Conservation (phyloP, 345 rosid genomes). For the Salix arbutifolia region DNA sequence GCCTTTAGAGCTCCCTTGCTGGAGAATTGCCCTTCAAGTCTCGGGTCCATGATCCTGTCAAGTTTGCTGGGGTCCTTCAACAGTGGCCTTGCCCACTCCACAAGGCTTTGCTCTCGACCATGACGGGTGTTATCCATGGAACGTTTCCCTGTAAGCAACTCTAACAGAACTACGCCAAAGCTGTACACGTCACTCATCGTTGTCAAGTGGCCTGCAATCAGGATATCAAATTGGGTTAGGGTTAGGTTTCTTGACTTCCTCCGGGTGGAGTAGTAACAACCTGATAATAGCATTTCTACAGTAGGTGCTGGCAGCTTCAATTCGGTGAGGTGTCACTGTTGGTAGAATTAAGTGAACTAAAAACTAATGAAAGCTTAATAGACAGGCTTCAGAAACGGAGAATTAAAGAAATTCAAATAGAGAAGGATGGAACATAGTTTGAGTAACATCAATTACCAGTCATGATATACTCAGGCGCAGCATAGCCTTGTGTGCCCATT, state of each 20-base stretch:
- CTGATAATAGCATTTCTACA: neutral
- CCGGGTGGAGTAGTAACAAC: neutral
- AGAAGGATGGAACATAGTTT: neutral
- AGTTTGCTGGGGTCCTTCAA: conserved; percentile 52
- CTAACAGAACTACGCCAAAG: conserved; percentile 71
- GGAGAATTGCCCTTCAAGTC: conserved; percentile 59
- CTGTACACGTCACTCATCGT: conserved; percentile 68
- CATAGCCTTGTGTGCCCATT: conserved; percentile 62
- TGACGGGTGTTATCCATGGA: conserved; percentile 52
- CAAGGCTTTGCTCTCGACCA: conserved; percentile 48
- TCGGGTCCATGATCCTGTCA: conserved; percentile 48
- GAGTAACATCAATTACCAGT: conserved; percentile 32
- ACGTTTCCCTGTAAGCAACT: conserved; percentile 54
- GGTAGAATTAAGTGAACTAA: neutral
- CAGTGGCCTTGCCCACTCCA: conserved; percentile 60
- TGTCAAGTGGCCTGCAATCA: conserved; percentile 67
- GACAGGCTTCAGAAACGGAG: neutral
- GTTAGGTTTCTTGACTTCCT: neutral
- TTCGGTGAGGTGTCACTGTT: neutral
- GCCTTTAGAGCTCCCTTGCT: conserved; percentile 49
- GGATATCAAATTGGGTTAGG: neutral
- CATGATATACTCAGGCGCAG: conserved; percentile 59
- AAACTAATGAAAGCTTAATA: neutral
- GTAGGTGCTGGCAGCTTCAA: neutral
- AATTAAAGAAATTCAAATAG: neutral